phyloP scores from a whole-genome alignment of 148 eudicot species.

The Rhododendron simsii region DNA sequence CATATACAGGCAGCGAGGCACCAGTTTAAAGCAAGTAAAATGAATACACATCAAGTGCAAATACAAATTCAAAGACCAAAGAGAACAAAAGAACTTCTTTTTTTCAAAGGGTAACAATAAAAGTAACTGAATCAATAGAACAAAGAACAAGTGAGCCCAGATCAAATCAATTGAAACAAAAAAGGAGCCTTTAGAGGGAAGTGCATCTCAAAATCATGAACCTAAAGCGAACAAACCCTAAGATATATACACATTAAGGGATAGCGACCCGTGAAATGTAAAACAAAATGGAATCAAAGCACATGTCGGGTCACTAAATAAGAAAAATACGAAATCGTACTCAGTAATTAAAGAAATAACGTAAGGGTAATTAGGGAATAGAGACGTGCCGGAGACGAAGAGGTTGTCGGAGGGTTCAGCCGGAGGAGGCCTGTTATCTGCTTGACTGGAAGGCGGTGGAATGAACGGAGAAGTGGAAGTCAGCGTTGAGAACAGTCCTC shows the following conservation, averaged over 20 bases:
- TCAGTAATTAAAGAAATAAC: not conserved
- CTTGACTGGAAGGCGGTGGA: slow-evolving; percentile 17
- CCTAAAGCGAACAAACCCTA: not conserved
- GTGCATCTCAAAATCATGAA: no score
- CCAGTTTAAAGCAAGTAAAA: not conserved
- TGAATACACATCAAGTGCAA: not conserved
- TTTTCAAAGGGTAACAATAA: no score
- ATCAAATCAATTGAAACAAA: not conserved
- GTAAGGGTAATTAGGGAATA: not conserved
- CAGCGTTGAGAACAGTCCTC: slow-evolving; percentile 28
- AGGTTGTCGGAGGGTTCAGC: slow-evolving; percentile 45
- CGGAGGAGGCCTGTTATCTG: slow-evolving; percentile 23
- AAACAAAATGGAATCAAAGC: not conserved
- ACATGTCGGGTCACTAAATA: not conserved
- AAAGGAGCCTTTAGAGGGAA: not conserved
- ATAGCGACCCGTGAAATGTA: not conserved
- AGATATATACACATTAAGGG: not conserved
- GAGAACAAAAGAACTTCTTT: no score
- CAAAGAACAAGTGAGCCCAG: not conserved
- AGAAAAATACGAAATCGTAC: not conserved
- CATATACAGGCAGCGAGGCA: no score
- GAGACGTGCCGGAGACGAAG: slow-evolving; percentile 36
- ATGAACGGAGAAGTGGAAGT: slow-evolving; percentile 24
- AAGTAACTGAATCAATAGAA: no score
- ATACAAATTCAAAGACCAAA: no score